Conservation (phyloP, 2,329 filamentous ascomycete species). For the Aureobasidium vineae region DNA sequence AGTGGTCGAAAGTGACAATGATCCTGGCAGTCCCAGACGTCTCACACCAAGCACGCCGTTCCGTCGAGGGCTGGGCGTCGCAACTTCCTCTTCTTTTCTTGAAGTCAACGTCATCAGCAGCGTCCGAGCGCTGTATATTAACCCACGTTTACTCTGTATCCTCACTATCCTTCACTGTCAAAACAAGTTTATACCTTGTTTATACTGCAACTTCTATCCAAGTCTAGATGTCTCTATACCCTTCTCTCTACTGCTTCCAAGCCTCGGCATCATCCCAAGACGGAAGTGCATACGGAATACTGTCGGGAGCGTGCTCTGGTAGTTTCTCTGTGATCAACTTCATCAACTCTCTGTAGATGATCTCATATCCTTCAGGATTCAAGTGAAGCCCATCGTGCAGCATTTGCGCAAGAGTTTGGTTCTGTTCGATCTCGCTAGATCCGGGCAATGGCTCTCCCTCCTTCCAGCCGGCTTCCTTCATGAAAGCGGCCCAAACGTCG, state of each 20-base stretch:
- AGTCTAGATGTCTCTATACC: neutral
- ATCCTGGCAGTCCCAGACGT: slow-evolving; percentile 1
- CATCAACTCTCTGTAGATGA: slow-evolving; percentile 56
- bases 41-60: slow-evolving; percentile 20
- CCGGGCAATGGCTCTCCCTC: slow-evolving; percentile 55
- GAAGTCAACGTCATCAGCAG: neutral
- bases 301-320: slow-evolving; percentile 56
- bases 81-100: slow-evolving; percentile 19
- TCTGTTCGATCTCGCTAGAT: slow-evolving; percentile 57
- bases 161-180: neutral
- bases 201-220: no score
- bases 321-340: slow-evolving; percentile 51
- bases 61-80: slow-evolving; percentile 20
- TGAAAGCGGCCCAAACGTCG: slow-evolving; percentile 77
- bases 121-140: slow-evolving; percentile 13
- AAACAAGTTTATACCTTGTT: no score
- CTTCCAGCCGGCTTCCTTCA: slow-evolving; percentile 61
- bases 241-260: slow-evolving; percentile 27
- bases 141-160: neutral
- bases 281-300: slow-evolving; percentile 54
- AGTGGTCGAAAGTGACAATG: neutral
- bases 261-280: slow-evolving; percentile 47
- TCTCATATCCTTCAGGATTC: slow-evolving; percentile 54
- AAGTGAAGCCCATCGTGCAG: slow-evolving; percentile 63
- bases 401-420: slow-evolving; percentile 54